Evolutionary conservation across 2,329 filamentous ascomycete species (phyloP).

Genomic region (Aspergillus candidus): DNA sequence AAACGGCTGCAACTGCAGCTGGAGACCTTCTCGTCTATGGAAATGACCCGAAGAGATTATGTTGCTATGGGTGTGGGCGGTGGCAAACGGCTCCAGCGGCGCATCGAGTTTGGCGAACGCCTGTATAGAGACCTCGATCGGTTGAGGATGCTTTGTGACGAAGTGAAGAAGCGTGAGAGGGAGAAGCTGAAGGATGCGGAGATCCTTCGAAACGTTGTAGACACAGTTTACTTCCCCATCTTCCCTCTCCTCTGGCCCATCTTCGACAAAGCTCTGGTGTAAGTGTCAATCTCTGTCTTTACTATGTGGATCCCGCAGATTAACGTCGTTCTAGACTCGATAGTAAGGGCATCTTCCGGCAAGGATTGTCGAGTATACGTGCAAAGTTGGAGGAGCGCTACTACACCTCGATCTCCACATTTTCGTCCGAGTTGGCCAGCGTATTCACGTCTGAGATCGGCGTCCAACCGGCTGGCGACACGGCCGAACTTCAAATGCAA

Average conservation of each 20-base stretch:
- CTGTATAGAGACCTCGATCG: constrained; percentile 62
- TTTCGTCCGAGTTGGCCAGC: constrained; percentile 52
- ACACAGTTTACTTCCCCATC: constrained; percentile 88
- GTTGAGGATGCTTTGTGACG: constrained; percentile 63
- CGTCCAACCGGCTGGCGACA: constrained; percentile 42
- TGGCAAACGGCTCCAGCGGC: constrained; percentile 66
- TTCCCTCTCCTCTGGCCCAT: constrained; percentile 69
- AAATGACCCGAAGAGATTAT: constrained; percentile 91
- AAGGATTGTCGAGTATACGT: constrained; percentile 49
- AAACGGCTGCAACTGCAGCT: constrained; percentile 92
- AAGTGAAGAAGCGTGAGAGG: constrained; percentile 68
- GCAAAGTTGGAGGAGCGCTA: constrained; percentile 49
- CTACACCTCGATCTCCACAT: constrained; percentile 57
- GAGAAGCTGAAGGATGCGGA: constrained; percentile 71
- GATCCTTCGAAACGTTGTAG: constrained; percentile 71
- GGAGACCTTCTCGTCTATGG: constrained; percentile 95
- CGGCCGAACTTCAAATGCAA: constrained; percentile 45
- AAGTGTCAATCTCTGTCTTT: constrained; percentile 41
- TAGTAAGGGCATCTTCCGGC: constrained; percentile 48
- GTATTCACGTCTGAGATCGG: constrained; percentile 52
- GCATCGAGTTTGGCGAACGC: constrained; percentile 80
- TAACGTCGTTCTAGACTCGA: constrained; percentile 38
- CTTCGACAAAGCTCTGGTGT: constrained; percentile 74
- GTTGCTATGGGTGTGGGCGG: constrained; percentile 88
- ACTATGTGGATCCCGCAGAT: neutral